Conservation (phyloP, 2,329 filamentous ascomycete genomes). For the Phyllosticta capitalensis region DNA sequence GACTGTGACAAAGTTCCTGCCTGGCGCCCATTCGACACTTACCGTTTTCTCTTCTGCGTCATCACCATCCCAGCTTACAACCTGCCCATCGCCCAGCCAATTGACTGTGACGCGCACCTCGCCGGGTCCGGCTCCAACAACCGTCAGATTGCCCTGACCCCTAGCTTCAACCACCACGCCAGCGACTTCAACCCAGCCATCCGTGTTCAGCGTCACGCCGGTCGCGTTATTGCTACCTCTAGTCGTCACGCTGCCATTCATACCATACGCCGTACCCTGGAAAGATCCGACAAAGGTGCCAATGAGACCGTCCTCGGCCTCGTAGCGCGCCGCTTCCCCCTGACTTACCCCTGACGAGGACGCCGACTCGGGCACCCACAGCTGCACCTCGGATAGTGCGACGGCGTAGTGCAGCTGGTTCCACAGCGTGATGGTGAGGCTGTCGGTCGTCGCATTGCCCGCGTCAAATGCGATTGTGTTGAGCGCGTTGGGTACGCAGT, state of each 20-base stretch:
- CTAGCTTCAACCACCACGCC: background rate
- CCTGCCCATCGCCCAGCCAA: background rate
- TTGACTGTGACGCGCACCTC: background rate
- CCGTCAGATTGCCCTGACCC: background rate
- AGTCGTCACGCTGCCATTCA: background rate
- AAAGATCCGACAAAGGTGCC: background rate
- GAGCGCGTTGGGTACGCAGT: background rate
- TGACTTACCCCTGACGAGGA: background rate
- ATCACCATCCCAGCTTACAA: background rate
- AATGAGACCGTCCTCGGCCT: background rate
- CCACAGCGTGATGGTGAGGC: background rate
- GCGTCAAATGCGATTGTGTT: background rate
- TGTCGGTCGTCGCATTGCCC: background rate
- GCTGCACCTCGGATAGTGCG: background rate
- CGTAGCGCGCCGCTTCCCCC: background rate
- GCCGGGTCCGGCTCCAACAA: background rate
- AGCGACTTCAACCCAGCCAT: background rate
- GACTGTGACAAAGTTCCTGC: background rate
- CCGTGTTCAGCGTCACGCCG: background rate
- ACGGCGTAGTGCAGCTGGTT: background rate
- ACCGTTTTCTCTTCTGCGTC: background rate
- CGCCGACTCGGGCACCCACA: background rate
- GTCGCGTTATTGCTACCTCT: background rate
- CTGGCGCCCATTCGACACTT: background rate
- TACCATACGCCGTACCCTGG: background rate